Evolutionary conservation across 495 filamentous ascomycete genomes (phyloP).

Genomic region (Lepidopterella palustris): DNA sequence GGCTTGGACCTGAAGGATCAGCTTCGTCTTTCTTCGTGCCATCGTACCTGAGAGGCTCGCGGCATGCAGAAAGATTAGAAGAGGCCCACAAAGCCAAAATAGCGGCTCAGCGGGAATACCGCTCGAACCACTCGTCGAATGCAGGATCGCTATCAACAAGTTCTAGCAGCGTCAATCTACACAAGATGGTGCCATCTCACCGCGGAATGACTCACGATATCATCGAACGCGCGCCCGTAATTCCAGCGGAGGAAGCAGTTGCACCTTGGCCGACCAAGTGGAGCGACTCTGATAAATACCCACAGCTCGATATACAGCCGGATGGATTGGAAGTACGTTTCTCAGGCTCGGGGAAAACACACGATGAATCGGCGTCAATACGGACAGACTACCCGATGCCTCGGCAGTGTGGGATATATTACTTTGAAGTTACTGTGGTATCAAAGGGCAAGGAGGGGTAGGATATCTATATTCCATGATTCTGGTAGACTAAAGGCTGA

Average conservation of each 20-base stretch:
- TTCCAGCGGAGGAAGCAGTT: conserved; percentile 49
- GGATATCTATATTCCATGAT: conserved; percentile 31
- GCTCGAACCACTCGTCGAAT: conserved; percentile 34
- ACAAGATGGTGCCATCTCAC: conserved; percentile 65
- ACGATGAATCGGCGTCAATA: conserved; percentile 77
- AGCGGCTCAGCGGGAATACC: conserved; percentile 40
- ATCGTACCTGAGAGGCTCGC: conserved; percentile 72
- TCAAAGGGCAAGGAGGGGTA: conserved; percentile 85
- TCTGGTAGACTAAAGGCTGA: conserved; percentile 16
- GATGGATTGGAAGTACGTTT: conserved; percentile 79
- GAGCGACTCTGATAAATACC: conserved; percentile 70
- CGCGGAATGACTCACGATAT: conserved; percentile 79
- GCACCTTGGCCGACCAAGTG: conserved; percentile 73
- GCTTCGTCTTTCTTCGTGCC: conserved; percentile 61
- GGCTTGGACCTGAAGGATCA: conserved; percentile 11
- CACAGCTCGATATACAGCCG: conserved; percentile 63
- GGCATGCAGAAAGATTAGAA: conserved; percentile 67
- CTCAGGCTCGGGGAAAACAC: conserved; percentile 51
- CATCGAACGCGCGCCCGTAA: conserved; percentile 65
- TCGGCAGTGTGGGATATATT: conserved; percentile 88
- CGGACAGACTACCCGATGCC: conserved; percentile 88
- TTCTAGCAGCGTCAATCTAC: conserved; percentile 56
- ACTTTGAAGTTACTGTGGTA: conserved; percentile 87
- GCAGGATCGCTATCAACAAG: conserved; percentile 53
- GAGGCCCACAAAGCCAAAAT: conserved; percentile 59